Conservation (phyloP, 148 eudicot genomes). For the Chenopodium berlandieri region DNA sequence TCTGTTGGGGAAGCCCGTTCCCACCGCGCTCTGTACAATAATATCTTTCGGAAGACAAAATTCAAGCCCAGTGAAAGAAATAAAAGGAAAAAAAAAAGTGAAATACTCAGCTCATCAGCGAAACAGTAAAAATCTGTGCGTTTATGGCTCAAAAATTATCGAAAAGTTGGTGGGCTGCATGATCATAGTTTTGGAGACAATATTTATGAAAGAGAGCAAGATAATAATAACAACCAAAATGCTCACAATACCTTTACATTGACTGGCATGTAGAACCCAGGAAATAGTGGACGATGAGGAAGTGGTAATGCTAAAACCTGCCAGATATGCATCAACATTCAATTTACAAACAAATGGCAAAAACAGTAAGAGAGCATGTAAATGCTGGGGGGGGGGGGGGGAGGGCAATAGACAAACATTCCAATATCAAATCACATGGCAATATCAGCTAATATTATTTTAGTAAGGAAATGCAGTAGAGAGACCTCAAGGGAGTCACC, state of each 20-base stretch:
- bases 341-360: neutral
- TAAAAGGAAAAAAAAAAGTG: neutral
- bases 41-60: neutral
- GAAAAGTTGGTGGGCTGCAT: neutral
- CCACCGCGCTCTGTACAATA: too few relatives aligned
- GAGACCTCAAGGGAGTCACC: neutral
- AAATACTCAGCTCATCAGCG: neutral
- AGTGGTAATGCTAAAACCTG: constrained; percentile 95
- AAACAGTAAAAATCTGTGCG: neutral
- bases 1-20: too few relatives aligned
- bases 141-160: too few relatives aligned
- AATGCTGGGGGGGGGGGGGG: neutral
- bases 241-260: constrained; percentile 69
- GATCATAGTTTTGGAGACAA: neutral
- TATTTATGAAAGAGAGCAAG: neutral
- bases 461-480: neutral
- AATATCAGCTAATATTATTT: neutral
- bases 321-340: constrained; percentile 13
- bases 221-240: neutral
- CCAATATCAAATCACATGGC: neutral
- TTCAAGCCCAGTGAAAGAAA: neutral
- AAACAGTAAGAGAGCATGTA: neutral
- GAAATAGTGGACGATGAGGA: constrained; percentile 85
- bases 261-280: constrained; percentile 97
- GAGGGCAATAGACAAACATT: neutral